A percentile compares a stretch with the other conserved stretches of the same genome.
Evolutionary conservation across 148 eudicot genomes (phyloP).

Genomic region (Euryodendron excelsum): DNA sequence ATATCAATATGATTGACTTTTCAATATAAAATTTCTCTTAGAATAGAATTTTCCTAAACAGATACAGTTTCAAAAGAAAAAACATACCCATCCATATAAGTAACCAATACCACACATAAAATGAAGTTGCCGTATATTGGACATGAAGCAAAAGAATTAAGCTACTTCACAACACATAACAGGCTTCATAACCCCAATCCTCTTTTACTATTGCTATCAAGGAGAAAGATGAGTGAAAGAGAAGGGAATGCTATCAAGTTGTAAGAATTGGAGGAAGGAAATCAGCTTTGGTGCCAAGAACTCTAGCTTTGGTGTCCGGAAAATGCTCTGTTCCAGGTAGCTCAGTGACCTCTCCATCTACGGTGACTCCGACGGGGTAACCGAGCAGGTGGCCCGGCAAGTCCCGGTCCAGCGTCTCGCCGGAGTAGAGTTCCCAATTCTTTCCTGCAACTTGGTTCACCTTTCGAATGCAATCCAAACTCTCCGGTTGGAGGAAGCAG

Average conservation of each 20-base stretch:
- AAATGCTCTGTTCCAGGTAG: constrained; percentile 31
- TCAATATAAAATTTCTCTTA: too few relatives aligned
- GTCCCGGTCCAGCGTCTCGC: constrained; percentile 32
- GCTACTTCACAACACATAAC: too few relatives aligned
- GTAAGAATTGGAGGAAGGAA: constrained; percentile 18
- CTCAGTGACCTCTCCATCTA: constrained; percentile 35
- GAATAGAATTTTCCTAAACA: too few relatives aligned
- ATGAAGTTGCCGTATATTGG: too few relatives aligned
- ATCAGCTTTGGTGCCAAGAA: constrained; percentile 32
- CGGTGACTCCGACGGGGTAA: constrained; percentile 34
- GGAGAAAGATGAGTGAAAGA: neutral
- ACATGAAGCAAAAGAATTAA: too few relatives aligned
- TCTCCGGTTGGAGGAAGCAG: constrained; percentile 33
- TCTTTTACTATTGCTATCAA: too few relatives aligned
- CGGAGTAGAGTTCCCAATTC: constrained; percentile 41
- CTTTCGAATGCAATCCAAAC: constrained; percentile 34
- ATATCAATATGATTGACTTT: too few relatives aligned
- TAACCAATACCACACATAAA: too few relatives aligned
- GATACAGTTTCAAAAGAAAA: too few relatives aligned
- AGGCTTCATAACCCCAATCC: neutral
- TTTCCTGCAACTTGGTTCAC: constrained; percentile 38
- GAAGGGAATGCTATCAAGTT: too few relatives aligned
- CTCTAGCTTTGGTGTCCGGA: constrained; percentile 35
- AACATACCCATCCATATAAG: too few relatives aligned
- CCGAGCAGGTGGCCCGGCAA: constrained; percentile 43